Base-by-base conservation (phyloP, 345 rosid species). In the Pelargonium nanum region DNA sequence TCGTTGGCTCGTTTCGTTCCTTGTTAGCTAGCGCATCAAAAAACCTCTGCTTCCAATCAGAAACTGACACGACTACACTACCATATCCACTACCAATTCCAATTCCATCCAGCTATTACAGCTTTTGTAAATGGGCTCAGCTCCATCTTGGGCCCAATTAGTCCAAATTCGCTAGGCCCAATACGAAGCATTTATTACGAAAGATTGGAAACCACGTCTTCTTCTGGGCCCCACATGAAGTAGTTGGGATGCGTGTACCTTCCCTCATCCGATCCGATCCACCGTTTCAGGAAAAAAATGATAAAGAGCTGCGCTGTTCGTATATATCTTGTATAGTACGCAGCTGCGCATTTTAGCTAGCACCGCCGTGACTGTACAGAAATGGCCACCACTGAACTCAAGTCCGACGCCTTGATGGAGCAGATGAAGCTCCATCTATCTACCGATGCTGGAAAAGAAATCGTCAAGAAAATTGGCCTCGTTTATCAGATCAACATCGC, bases 401-500 rank as follows among this genome's bases (percentile, higher is more conserved):
- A 93, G 74, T 89, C 97, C 0, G 88, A 81, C 0, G 73, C 81
- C 12, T 40, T 89, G 64, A 24, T 93, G 68, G 99, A 90, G 32
- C 72, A 77, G 78, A 72, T 90, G 86, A 80, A 86, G 75, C 65
- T 60, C 12, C 90, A 84, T 75, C 79, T 93, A 58, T 56, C 81
- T 56, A 74, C 92, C 54, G 97, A 81, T 24, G 90, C 96, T 25
- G 94, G 97, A 3, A 76, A 74, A 62, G 67, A 76, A 10, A 50
- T 93, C 61, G 73, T 57, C 13, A 68, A 87, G 78, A 93, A 87
- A 81, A 73, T 93, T 51, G 85, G 85, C 53, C 90, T 84, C 53
- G 93, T 94, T 45, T 94, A 87, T 40, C 99, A 93, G 71, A 74
- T 93, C 81, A 83, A 93, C 72, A 56, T 93, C 61, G 90, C 99